Base-by-base conservation (phyloP, 495 filamentous ascomycete species). In the Saxophila tyrrhenica region DNA sequence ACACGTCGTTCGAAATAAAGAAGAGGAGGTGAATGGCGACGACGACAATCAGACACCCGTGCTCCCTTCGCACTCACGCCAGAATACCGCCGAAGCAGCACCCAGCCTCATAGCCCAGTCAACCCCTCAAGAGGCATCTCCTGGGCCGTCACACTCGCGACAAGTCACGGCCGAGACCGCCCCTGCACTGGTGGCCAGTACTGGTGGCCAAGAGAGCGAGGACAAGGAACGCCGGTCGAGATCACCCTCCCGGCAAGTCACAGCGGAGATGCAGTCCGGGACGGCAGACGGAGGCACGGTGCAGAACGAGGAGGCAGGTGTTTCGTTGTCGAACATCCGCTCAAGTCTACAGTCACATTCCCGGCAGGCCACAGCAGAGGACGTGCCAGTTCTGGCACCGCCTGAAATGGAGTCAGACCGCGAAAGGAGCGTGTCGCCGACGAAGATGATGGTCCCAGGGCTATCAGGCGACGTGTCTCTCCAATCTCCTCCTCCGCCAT, bases 381-480 rank as follows among this genome's bases (percentile, higher is more conserved):
- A 5, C 3, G 45, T 25, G 45, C 45, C 45, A 8, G 23, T 25
- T 22, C 45, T 48, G 3, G 45, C 45, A 17, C 45, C 45, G 7
- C 21, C 45, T 3, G 21, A 3, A 48, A 24, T 9, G 10, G 45
- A 23, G 17, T 3, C 19, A 24, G 48, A 39, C 25, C 48, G 29
- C 10, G 25, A 50, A 50, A 22, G 48, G 11, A 50, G 48, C 29
- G 9, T 50, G 15, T 50, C 48, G 25, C 48, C 48, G 3, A 35
- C 25, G 25, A 39, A 39, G 20, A 50, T 13, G 23, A 19, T 19
- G 25, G 24, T 38, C 3, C 48, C 5, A 7, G 29, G 48, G 13
- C 45, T 48, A 17, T 48, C 45, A 23, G 24, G 45, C 5, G 45
- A 48, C 25, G 21, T 48, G 20, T 17, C 45, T 48, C 24, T 25